Evolutionary conservation across 225 moss, liverwort and hornwort species (phyloP).

Genomic region (Marchantia paleacea): DNA sequence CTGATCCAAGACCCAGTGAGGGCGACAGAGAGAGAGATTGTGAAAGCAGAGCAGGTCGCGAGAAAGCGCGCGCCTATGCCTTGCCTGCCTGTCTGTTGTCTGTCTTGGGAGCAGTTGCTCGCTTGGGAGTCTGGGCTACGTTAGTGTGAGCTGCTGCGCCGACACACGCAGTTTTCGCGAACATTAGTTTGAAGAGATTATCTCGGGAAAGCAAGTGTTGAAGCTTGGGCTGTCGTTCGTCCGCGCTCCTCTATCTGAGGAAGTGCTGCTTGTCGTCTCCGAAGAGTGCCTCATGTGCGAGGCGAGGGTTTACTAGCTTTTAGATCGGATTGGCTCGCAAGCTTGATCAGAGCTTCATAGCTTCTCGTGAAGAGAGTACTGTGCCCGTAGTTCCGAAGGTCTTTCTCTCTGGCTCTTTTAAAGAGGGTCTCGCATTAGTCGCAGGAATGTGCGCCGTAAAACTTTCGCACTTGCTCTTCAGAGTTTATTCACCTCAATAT

Average conservation of each 20-base stretch:
- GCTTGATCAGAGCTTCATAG: neutral
- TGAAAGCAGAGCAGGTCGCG: no score
- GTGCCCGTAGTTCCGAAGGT: neutral
- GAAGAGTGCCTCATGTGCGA: neutral
- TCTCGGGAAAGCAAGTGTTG: neutral
- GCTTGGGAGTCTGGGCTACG: neutral
- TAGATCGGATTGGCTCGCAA: neutral
- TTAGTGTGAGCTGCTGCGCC: conserved; percentile 3
- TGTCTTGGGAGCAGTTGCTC: neutral
- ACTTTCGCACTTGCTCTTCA: neutral
- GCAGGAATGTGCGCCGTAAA: conserved; percentile 16
- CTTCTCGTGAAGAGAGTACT: neutral
- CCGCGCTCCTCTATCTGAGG: neutral
- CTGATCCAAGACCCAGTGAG: no score
- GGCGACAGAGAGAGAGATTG: no score
- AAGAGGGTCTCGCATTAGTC: neutral
- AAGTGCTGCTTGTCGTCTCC: neutral
- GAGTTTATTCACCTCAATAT: neutral
- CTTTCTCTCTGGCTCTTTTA: neutral
- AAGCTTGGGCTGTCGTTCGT: neutral
- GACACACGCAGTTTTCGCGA: neutral
- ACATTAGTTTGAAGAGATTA: neutral
- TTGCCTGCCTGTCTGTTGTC: no score
- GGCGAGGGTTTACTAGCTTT: no score
- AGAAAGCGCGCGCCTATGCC: no score